Percentiles rank a stretch among this genome's conserved stretches.
Conservation (phyloP, 2,329 filamentous ascomycete genomes). For the Chlorencoelia australis region DNA sequence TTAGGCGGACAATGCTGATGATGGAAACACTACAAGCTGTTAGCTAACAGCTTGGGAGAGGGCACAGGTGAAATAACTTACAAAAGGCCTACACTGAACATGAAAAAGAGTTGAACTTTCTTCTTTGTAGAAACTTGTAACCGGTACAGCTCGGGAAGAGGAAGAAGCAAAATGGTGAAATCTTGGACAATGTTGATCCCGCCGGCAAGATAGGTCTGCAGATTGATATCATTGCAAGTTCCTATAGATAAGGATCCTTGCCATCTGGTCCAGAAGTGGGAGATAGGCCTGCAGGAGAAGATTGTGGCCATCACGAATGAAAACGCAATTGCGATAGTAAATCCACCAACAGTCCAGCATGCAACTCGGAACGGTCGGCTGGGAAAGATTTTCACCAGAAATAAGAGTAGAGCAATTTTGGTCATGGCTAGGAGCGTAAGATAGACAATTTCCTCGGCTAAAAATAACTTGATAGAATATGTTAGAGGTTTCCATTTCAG, state of each 20-base stretch:
- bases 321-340: neutral
- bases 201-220: constrained; percentile 39
- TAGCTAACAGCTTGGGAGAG: neutral
- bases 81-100: constrained; percentile 40
- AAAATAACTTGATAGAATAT: too few species aligned
- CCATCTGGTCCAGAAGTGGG: constrained; percentile 29
- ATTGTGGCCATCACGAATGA: neutral
- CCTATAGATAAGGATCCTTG: constrained; percentile 34
- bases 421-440: too few species aligned
- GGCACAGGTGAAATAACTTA: constrained; percentile 7
- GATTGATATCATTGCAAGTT: constrained; percentile 38
- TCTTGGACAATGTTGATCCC: constrained; percentile 42
- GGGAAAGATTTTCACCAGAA: neutral
- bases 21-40: constrained; percentile 13
- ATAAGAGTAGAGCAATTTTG: neutral
- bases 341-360: neutral
- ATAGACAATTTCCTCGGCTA: too few species aligned
- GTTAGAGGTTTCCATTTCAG: too few species aligned
- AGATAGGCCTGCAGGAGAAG: neutral
- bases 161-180: constrained; percentile 40
- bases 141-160: constrained; percentile 33
- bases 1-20: constrained; percentile 12
- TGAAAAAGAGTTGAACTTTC: constrained; percentile 36
- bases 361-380: too few species aligned
- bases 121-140: constrained; percentile 36